These are phyloP conservation scores for Kwoniella europaea DNA, from an alignment of 768 basidiomycete genomes.

Conservation along the genomic window DNA sequence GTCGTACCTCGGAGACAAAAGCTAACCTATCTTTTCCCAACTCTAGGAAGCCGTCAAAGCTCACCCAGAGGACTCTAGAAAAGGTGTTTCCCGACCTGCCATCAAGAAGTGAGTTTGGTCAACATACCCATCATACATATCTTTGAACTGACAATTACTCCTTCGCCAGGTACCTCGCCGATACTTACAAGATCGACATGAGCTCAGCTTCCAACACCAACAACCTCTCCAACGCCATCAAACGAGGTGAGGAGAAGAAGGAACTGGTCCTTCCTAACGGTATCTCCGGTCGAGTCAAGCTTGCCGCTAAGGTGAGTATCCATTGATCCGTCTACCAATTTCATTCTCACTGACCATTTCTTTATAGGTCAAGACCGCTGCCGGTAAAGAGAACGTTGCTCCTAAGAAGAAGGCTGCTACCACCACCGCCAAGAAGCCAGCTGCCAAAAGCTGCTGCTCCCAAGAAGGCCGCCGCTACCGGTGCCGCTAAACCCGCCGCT, in stretches of 20 bases:
- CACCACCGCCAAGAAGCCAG: constrained; percentile 48
- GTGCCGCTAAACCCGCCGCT: constrained; percentile 51
- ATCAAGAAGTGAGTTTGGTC: constrained; percentile 74
- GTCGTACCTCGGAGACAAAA: background rate
- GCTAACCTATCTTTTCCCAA: constrained; percentile 21
- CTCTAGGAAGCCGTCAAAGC: constrained; percentile 73
- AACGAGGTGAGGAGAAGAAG: constrained; percentile 78
- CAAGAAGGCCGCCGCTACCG: constrained; percentile 62
- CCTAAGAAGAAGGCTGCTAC: constrained; percentile 59
- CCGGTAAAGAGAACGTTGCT: constrained; percentile 57
- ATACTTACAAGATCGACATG: constrained; percentile 78
- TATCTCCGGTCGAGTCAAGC: constrained; percentile 59
- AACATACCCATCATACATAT: background rate
- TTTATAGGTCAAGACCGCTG: constrained; percentile 26
- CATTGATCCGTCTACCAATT: background rate
- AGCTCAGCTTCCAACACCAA: constrained; percentile 74
- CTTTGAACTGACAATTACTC: background rate
- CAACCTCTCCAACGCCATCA: constrained; percentile 79
- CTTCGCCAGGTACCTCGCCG: constrained; percentile 75
- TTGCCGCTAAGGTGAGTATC: constrained; percentile 51
- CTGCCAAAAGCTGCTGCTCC: constrained; percentile 46
- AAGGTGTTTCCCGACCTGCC: constrained; percentile 74
- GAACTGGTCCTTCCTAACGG: constrained; percentile 89
- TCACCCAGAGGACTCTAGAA: constrained; percentile 69
- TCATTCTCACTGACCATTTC: constrained; percentile 14